Conservation (phyloP, 169 alveolate species). For the Babesia divergens region DNA sequence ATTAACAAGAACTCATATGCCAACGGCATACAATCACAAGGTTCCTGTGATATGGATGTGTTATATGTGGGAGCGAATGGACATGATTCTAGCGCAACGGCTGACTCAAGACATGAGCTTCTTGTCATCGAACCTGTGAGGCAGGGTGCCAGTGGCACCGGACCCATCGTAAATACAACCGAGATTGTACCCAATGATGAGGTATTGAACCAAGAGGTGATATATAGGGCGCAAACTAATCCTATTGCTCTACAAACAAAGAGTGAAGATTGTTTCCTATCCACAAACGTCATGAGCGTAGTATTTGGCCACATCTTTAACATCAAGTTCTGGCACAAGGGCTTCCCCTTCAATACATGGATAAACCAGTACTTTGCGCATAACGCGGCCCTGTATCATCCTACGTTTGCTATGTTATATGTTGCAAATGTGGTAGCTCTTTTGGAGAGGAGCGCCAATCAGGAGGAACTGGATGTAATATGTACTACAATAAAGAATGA, state of each 20-base stretch:
- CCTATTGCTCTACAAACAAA: neutral
- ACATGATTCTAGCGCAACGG: neutral
- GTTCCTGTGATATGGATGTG: too few relatives aligned
- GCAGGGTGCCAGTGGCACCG: too few relatives aligned
- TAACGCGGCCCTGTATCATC: slow-evolving; percentile 28
- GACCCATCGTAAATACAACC: neutral
- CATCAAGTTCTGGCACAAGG: slow-evolving; percentile 34
- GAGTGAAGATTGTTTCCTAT: slow-evolving; percentile 23
- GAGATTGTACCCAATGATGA: neutral
- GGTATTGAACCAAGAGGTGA: neutral
- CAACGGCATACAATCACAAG: too few relatives aligned
- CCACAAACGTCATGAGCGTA: slow-evolving; percentile 19
- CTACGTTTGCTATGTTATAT: slow-evolving; percentile 25
- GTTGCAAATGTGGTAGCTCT: slow-evolving; percentile 15
- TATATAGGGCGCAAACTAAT: neutral
- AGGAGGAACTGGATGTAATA: neutral
- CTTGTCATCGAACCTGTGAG: too few relatives aligned
- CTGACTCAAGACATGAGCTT: neutral
- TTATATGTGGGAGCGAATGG: neutral
- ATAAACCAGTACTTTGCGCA: slow-evolving; percentile 36
- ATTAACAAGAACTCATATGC: neutral
- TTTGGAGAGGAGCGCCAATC: slow-evolving; percentile 2
- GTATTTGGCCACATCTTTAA: slow-evolving; percentile 16
- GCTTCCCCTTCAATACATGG: slow-evolving; percentile 44
- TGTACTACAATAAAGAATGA: slow-evolving; percentile 7